phyloP scores from a whole-genome alignment of 495 filamentous ascomycete genomes.

The Evansstolkia leycettana region DNA sequence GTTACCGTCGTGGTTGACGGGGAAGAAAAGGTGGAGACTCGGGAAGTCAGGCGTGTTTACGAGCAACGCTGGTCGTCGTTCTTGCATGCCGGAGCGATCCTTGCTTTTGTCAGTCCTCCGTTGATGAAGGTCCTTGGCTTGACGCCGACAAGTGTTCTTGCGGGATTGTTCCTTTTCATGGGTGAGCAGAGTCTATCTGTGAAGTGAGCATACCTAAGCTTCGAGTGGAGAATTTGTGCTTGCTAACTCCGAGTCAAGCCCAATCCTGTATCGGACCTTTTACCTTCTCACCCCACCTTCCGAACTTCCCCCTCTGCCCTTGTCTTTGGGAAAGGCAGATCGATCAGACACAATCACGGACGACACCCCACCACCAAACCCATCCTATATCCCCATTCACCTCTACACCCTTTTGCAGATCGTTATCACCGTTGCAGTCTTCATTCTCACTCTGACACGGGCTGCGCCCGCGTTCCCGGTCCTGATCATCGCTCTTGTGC shows the following conservation, averaged over 20 bases:
- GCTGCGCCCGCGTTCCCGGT: slow-evolving; percentile 55
- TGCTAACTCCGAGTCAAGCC: slow-evolving; percentile 20
- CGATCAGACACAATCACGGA: neutral
- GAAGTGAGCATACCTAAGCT: no score
- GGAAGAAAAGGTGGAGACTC: slow-evolving; percentile 26
- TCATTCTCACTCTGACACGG: slow-evolving; percentile 51
- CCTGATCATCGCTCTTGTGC: slow-evolving; percentile 54
- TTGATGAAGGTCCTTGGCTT: slow-evolving; percentile 58
- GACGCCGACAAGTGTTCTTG: slow-evolving; percentile 56
- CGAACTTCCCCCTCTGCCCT: slow-evolving; percentile 48
- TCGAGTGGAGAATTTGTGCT: slow-evolving; percentile 1
- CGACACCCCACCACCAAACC: slow-evolving; percentile 5
- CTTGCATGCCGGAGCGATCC: slow-evolving; percentile 48
- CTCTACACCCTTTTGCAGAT: slow-evolving; percentile 52
- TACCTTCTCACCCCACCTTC: slow-evolving; percentile 51
- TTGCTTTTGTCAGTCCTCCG: slow-evolving; percentile 51
- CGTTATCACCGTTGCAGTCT: slow-evolving; percentile 46
- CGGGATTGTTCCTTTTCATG: slow-evolving; percentile 63
- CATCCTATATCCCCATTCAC: slow-evolving; percentile 47
- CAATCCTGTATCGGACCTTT: slow-evolving; percentile 52
- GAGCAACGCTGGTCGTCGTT: slow-evolving; percentile 61
- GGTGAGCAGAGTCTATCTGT: slow-evolving; percentile 58
- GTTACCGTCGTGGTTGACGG: slow-evolving; percentile 21
- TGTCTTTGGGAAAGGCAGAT: slow-evolving; percentile 15
- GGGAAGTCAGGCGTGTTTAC: slow-evolving; percentile 39